Evolutionary conservation across 306 rosid genomes (phyloP), one percentile per base, ranked within the genome.

Genomic region (Cotoneaster glaucophyllus): DNA sequence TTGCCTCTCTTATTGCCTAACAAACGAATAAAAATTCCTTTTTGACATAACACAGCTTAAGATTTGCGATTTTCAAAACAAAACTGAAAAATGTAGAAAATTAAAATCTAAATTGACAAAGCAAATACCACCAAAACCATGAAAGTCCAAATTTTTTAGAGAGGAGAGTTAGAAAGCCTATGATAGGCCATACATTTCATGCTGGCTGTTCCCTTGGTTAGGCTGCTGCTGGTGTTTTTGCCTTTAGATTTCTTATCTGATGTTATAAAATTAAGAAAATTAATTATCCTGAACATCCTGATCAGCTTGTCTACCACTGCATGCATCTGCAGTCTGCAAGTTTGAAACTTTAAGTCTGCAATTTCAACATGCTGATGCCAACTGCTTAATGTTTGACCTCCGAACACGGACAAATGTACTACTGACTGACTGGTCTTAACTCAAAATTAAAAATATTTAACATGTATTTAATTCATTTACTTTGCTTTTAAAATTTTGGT

Each of bases 331-430:
- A 48, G 3, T 14, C 67, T 34, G 29, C 73, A 26, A 56, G 74
- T 25, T 76, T 67, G 58, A 67, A 67, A 67, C 67, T 39, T 54
- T 25, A 76, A 53, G 28, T 53, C 72, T 65, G 66, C 24, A 11
- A 24, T 32, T 18, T 25, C 73, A 52, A 53, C 79, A 66, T 66
- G 45, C 73, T 53, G 77, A 34, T 50, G 71, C 71, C 63, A 48
- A 25, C 11, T 28, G 37, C 52, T 24, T 65, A 17, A 50, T 74
- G 77, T 44, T 79, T 73, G 78, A 79, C 75, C 79, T 79, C 74
- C n/a, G 22, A 19, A 3, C 9, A 24, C 71, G 59, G 70, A 70
- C 65, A 34, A 11, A 32, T 50, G 57, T 74, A 44, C 61, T 45
- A 58, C 43, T 59, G 39, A 67, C 50, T 24, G 11, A 14, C n/a